Percentiles rank a stretch among this genome's conserved stretches.
phyloP scores from a whole-genome alignment of 1,284 basidiomycete genomes.

The Hymenochaete sp. region DNA sequence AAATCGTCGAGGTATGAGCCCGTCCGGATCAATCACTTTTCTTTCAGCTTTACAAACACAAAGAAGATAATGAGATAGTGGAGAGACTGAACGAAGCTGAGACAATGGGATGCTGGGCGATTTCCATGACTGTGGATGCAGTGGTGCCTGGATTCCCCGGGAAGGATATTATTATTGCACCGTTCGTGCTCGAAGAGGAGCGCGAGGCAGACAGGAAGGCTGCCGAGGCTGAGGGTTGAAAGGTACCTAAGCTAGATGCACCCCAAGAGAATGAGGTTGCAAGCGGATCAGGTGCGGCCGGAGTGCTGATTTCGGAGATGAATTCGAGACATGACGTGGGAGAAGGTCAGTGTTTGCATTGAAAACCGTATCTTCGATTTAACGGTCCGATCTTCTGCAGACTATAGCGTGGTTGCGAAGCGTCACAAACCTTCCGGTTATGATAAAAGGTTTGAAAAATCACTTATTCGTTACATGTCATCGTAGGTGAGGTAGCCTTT shows the following conservation, averaged over 20 bases:
- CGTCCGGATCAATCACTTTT: constrained; percentile 62
- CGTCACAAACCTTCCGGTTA: constrained; percentile 71
- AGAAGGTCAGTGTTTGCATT: constrained; percentile 37
- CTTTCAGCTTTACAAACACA: constrained; percentile 85
- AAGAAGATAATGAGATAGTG: constrained; percentile 59
- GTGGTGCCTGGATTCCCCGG: constrained; percentile 77
- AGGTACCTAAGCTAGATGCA: constrained; percentile 24
- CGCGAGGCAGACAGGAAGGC: constrained; percentile 23
- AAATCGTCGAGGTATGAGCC: constrained; percentile 56
- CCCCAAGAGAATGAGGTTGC: constrained; percentile 30
- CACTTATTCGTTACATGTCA: no score
- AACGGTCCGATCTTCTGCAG: constrained; percentile 26
- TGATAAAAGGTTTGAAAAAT: no score
- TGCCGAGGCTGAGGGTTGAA: no score
- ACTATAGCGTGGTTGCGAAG: constrained; percentile 74
- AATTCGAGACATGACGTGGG: constrained; percentile 72
- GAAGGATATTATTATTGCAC: constrained; percentile 69
- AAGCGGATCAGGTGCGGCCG: constrained; percentile 24
- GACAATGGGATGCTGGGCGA: constrained; percentile 68
- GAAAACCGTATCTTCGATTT: not conserved
- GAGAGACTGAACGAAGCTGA: constrained; percentile 69
- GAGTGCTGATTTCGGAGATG: no score
- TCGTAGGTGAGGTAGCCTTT: no score
- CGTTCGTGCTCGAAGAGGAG: constrained; percentile 57
- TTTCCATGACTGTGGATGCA: constrained; percentile 89